Base-by-base conservation (phyloP, 2,329 filamentous ascomycete species). In the Aureobasidium sp. region DNA sequence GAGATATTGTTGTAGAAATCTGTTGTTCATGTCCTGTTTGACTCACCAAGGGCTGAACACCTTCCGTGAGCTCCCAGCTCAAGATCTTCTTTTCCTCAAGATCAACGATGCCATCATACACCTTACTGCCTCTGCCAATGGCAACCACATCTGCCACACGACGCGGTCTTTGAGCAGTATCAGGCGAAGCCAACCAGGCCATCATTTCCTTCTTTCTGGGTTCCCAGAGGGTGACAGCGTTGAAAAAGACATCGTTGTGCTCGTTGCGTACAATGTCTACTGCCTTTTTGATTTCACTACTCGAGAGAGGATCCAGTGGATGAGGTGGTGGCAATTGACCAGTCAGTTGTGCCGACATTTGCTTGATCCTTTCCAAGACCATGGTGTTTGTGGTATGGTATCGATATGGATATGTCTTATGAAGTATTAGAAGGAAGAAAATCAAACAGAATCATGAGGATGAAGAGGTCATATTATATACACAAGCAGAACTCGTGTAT, bases 151-250 rank as follows among this genome's bases (percentile, higher is more conserved):
- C 90, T 7, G 89, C 90, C 6, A 89, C 73, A 63, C 90, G 80
- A 29, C 76, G 69, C 10, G 90, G 90, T 39, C 81, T 76, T 1
- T 82, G 76, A 0, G 75, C 71, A 8, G 74, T 76, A 17, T 79
- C 71, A 1, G 86, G 81, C 55, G 82, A 76, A 44, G 78, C 81
- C 11, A 95, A 71, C 88, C 88, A 95, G 56, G 78, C 79, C 66
- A 83, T 75, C 87, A 95, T 90, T 62, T 89, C 83, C 40, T 78
- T 81, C 75, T 95, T 95, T 59, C 85, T 85, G 44, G 90, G 90
- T 74, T 95, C 90, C 62, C 83, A 84, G 24, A 95, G 74, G 2
- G 88, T 86, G 53, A 95, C 84, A 2, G 90, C 86, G 73, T 95
- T 93, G 79, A 90, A 95, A 68, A 83, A 82, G 55, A 94, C 77